These are phyloP conservation scores for Talaromyces sp. DNA, from an alignment of 2,329 filamentous ascomycete genomes.

Conservation along the genomic window DNA sequence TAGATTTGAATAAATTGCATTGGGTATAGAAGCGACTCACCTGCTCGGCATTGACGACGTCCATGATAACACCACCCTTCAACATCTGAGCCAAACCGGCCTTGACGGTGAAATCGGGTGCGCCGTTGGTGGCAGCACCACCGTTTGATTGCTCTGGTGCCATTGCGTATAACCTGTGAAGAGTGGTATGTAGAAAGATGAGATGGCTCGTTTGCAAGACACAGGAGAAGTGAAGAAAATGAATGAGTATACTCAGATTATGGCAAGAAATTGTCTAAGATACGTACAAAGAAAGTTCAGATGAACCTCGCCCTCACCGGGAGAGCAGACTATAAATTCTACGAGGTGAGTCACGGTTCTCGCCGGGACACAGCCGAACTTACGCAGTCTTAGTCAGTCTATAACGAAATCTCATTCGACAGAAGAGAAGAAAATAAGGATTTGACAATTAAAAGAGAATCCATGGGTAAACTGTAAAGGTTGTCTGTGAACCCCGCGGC, in stretches of 20 bases:
- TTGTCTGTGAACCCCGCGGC: not conserved
- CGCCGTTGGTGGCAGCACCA: conserved; percentile 32
- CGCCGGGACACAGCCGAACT: not conserved
- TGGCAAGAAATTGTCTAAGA: no score
- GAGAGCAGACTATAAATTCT: not conserved
- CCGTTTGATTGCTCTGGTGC: conserved; percentile 27
- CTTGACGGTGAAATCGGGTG: conserved; percentile 74
- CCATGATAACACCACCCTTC: conserved; percentile 99
- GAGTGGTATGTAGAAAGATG: not conserved
- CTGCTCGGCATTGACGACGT: conserved; percentile 87
- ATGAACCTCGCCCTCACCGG: not conserved
- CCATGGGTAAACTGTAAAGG: not conserved
- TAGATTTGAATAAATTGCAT: not conserved
- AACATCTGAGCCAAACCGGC: conserved; percentile 94
- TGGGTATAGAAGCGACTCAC: conserved; percentile 33
- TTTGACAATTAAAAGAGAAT: not conserved
- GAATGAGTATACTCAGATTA: not conserved
- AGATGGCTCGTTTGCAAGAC: not conserved
- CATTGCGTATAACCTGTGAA: conserved; percentile 23
- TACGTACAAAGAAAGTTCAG: not conserved
- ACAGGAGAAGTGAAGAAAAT: not conserved
- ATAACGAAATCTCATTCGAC: not conserved
- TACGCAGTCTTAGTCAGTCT: not conserved
- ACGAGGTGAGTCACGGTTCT: not conserved
- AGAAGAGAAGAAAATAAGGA: not conserved